Conservation (phyloP, 2,329 filamentous ascomycete genomes). For the Pseudonectria foliicola region DNA sequence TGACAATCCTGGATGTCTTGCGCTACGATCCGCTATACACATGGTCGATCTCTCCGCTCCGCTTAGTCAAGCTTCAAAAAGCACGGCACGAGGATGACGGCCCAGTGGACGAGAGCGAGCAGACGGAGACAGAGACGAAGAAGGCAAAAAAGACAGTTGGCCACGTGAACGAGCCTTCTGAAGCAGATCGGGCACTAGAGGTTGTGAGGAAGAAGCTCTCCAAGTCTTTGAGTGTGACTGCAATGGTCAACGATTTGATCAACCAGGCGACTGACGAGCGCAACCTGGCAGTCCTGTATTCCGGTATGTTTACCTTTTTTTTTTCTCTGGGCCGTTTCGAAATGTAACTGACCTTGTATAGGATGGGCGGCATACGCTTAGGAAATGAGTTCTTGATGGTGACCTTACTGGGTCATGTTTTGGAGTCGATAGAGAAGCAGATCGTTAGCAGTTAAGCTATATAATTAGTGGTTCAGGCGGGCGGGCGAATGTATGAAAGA, state of each 20-base stretch:
- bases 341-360: conserved; percentile 19
- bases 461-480: no score
- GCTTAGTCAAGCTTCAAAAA: conserved; percentile 58
- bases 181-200: conserved; percentile 85
- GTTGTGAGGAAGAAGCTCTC: conserved; percentile 94
- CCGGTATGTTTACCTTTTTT: conserved; percentile 47
- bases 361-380: conserved; percentile 43
- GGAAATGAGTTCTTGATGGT: no score
- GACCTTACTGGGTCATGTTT: no score
- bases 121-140: conserved; percentile 35
- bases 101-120: conserved; percentile 28
- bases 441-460: no score
- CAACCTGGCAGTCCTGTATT: conserved; percentile 86
- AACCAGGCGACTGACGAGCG: conserved; percentile 90
- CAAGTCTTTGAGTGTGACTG: conserved; percentile 87
- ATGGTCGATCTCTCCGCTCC: conserved; percentile 77
- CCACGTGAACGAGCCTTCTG: conserved; percentile 51
- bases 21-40: conserved; percentile 97
- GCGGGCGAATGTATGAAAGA: no score
- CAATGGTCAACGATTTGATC: conserved; percentile 94
- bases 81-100: conserved; percentile 45
- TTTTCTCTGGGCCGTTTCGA: no score
- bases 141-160: conserved; percentile 28
- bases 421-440: no score
- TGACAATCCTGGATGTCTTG: conserved; percentile 95